Conservation (phyloP, 805 yeast genomes). For the Naumovozyma dairenensis region DNA sequence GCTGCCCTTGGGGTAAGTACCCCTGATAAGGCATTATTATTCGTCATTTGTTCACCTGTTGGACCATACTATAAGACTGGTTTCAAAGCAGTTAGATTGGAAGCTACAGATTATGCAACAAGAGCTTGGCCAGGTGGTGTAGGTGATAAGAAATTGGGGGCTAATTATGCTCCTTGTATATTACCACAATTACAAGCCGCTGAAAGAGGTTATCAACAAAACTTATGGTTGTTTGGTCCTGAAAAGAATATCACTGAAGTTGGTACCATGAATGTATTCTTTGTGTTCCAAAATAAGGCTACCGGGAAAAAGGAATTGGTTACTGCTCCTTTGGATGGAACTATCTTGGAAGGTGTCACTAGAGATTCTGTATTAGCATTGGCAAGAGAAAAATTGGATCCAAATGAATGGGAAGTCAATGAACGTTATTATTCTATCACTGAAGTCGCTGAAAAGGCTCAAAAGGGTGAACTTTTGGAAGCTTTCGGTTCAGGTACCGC, state of each 20-base stretch:
- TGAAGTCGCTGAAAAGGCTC: conserved; percentile 70
- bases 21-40: conserved; percentile 74
- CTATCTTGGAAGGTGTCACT: conserved; percentile 92
- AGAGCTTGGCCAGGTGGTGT: conserved; percentile 99
- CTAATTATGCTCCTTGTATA: conserved; percentile 93
- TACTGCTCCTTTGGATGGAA: conserved; percentile 95
- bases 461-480: conserved; percentile 75
- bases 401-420: conserved; percentile 66
- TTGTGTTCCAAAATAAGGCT: conserved; percentile 60
- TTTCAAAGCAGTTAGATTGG: conserved; percentile 88
- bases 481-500: conserved; percentile 99
- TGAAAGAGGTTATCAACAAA: conserved; percentile 82
- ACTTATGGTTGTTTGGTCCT: conserved; percentile 90
- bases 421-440: conserved; percentile 77
- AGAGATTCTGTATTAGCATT: conserved; percentile 77
- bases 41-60: conserved; percentile 86
- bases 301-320: conserved; percentile 82
- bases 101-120: conserved; percentile 89
- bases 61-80: conserved; percentile 94
- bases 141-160: conserved; percentile 92
- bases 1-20: conserved; percentile 75
- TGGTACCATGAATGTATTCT: conserved; percentile 93
- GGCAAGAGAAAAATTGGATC: conserved; percentile 62
- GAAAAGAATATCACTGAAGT: conserved; percentile 85
- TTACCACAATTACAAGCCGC: conserved; percentile 87